These are phyloP conservation scores for Podospora conica DNA, from an alignment of 495 filamentous ascomycete species.

Conservation along the genomic window DNA sequence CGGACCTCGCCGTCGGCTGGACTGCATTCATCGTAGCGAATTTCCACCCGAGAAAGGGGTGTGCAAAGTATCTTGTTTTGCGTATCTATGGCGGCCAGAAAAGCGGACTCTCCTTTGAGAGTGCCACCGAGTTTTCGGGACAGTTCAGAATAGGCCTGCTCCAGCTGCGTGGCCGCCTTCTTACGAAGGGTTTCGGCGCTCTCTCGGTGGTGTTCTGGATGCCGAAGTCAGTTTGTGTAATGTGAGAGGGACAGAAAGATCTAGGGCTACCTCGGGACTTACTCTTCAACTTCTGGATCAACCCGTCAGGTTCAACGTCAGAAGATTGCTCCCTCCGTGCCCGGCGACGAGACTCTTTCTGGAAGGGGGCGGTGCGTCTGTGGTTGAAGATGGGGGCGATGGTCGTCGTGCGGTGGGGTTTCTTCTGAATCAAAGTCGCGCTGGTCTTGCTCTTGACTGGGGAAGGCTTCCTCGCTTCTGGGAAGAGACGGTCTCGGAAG, in stretches of 20 bases:
- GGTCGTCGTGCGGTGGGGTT: slow-evolving; percentile 1
- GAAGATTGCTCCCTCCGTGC: neutral
- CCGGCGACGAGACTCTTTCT: neutral
- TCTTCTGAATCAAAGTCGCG: neutral
- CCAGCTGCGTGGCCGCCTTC: slow-evolving; percentile 16
- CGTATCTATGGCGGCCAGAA: slow-evolving; percentile 14
- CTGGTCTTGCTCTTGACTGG: neutral
- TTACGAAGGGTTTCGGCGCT: slow-evolving; percentile 14
- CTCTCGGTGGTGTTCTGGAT: slow-evolving; percentile 17
- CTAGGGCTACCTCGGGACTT: neutral
- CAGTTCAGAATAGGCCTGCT: slow-evolving; percentile 16
- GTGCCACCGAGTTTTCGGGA: slow-evolving; percentile 4
- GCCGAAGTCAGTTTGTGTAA: neutral
- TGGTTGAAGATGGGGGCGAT: slow-evolving; percentile 13
- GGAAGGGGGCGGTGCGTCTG: slow-evolving; percentile 11
- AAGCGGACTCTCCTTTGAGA: slow-evolving; percentile 11
- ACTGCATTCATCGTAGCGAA: slow-evolving; percentile 12
- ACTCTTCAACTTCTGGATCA: slow-evolving; percentile 20
- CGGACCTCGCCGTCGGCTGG: slow-evolving; percentile 6
- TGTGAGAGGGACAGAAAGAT: neutral
- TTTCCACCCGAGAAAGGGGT: slow-evolving; percentile 9
- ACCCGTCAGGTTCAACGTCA: slow-evolving; percentile 9
- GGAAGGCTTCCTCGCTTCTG: neutral
- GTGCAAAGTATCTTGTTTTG: slow-evolving; percentile 7
- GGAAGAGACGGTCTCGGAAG: slow-evolving; percentile 14